These are phyloP conservation scores for Phytophthora foliorum DNA, from an alignment of 352 stramenopile genomes.

Conservation along the genomic window DNA sequence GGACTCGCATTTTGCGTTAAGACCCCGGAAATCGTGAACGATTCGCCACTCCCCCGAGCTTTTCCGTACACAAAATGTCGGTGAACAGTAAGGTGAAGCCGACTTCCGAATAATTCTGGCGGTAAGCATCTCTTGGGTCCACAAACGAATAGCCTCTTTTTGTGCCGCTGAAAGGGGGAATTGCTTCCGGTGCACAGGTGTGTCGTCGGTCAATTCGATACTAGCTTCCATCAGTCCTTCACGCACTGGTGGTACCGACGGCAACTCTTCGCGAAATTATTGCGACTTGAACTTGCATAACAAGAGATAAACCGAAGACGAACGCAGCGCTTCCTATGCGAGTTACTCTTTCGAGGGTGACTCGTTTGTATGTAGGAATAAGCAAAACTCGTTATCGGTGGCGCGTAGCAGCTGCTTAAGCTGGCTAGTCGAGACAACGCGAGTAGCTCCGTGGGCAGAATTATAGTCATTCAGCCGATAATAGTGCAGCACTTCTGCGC, in stretches of 20 bases:
- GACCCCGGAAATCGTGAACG: background rate
- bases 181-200: background rate
- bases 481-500: background rate
- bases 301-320: background rate
- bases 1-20: constrained; percentile 4
- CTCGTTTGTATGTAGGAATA: background rate
- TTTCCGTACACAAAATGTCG: constrained; percentile 3
- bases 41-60: background rate
- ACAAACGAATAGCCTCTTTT: background rate
- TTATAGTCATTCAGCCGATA: background rate
- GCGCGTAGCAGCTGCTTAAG: background rate
- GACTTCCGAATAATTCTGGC: constrained; percentile 1
- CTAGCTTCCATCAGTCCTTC: background rate
- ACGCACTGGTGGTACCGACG: background rate
- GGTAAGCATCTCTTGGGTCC: background rate
- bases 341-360: background rate
- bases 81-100: constrained; percentile 3
- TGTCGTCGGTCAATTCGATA: background rate
- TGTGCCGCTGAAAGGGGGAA: background rate
- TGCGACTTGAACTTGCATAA: background rate
- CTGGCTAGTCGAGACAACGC: background rate
- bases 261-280: background rate
- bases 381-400: background rate
- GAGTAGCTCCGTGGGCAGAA: background rate
- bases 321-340: background rate